Percentiles rank a stretch among this genome's conserved stretches.
phyloP scores from a whole-genome alignment of 768 basidiomycete species.

The Cantharellus cinnabarinus region DNA sequence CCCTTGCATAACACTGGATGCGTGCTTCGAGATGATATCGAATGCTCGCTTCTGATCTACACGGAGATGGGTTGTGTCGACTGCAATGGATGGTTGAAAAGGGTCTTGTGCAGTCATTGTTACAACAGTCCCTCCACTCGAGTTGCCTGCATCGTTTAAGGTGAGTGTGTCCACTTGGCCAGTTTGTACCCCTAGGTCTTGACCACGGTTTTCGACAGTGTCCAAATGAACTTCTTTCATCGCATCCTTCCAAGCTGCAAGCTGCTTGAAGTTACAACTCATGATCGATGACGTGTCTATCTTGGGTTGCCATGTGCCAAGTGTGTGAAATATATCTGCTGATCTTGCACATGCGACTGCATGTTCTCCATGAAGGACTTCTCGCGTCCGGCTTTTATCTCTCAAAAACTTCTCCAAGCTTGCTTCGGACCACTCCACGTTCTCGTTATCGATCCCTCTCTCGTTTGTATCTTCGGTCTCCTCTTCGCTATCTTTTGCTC shows the following conservation, averaged over 20 bases:
- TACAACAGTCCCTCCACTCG: not conserved
- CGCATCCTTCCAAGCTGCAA: not conserved
- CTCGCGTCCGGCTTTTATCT: not conserved
- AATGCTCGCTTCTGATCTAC: constrained; percentile 21
- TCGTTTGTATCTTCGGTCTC: not conserved
- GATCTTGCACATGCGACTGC: not conserved
- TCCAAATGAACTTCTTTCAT: not conserved
- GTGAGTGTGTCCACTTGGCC: not conserved
- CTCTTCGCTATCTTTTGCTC: not conserved
- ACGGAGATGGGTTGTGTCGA: constrained; percentile 10
- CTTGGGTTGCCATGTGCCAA: not conserved
- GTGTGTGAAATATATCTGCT: not conserved
- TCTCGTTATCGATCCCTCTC: not conserved
- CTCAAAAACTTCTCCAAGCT: not conserved
- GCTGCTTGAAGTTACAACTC: not conserved
- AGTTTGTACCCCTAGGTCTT: not conserved
- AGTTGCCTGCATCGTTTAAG: not conserved
- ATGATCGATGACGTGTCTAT: not conserved
- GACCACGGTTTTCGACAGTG: not conserved
- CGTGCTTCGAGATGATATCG: constrained; percentile 18
- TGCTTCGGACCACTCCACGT: not conserved
- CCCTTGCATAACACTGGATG: constrained; percentile 11
- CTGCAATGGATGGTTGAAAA: not conserved
- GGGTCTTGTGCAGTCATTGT: not conserved
- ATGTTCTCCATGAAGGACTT: not conserved